A percentile compares a stretch with the other conserved stretches of the same genome.
Conservation (phyloP, 179 eudicot genomes). For the Drosera spatulata region DNA sequence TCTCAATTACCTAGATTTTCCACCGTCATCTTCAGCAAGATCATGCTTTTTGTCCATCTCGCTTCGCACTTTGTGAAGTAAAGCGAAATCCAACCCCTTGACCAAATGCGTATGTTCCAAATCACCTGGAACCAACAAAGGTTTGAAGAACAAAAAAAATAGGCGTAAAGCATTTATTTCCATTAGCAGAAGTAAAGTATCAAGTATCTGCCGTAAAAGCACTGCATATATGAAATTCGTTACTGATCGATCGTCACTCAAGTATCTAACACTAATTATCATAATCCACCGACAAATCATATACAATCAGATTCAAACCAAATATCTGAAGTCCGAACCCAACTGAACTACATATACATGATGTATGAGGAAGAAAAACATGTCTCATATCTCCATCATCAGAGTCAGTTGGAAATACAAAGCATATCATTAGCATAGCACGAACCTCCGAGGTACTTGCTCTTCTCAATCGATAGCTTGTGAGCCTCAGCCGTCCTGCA, state of each 20-base stretch:
- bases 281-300: too few species aligned
- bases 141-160: neutral
- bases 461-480: conserved; percentile 92
- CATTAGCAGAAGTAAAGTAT: too few species aligned
- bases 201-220: neutral
- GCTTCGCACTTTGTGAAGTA: conserved; percentile 90
- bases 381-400: too few species aligned
- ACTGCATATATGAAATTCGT: too few species aligned
- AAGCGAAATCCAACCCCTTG: conserved; percentile 94
- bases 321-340: neutral
- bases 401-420: neutral
- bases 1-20: conserved; percentile 51
- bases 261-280: neutral
- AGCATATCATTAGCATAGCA: neutral
- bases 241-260: neutral
- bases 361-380: neutral
- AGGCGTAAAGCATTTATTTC: neutral
- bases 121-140: conserved; percentile 48
- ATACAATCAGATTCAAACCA: too few species aligned
- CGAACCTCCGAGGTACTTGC: conserved; percentile 98
- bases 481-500: conserved; percentile 66
- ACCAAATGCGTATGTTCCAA: conserved; percentile 99
- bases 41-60: conserved; percentile 95
- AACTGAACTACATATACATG: neutral
- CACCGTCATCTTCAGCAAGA: conserved; percentile 58